Evolutionary conservation across 805 yeast genomes (phyloP), one percentile per base, ranked within the genome.

Genomic region (Kodamaea lidongshanica): DNA sequence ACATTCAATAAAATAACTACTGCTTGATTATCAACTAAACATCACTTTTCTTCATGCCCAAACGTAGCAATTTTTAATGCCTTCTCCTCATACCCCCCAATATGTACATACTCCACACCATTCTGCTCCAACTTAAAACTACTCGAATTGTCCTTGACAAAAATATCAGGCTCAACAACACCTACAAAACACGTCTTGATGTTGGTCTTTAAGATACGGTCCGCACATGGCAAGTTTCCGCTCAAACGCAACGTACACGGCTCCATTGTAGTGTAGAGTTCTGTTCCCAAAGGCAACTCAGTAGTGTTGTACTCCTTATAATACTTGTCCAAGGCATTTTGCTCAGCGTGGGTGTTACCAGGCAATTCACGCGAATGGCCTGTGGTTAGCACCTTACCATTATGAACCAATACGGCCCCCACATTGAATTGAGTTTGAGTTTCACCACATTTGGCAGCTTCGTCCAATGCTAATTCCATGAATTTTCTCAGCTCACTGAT

Each of bases 341-440:
- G 96, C 48, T 92, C 98, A 3, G 98, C 98, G 53, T 89, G 98
- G 0, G 98, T 89, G 54, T 89, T 92, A 0, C 97, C 98, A 12
- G 80, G 83, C 2, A 88, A 60, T 54, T 92, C 98, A 32, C 97
- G 67, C 0, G 97, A 85, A 48, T 74, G 86, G 0, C 98, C 98
- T 0, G 84, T 76, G 6, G 81, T 67, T n/a, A 92, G 50, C 0
- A 89, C 62, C 30, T 70, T 47, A 21, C 82, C 80, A 29, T 56
- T 45, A 33, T 69, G 57, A 0, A 76, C 89, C 4, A 92, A 60
- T 0, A 86, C 77, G 0, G 95, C 94, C 5, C 98, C 98, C n/a
- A 92, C 97, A 40, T 88, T 77, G 51, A 82, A 89, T 13, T 95
- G 96, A 0, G 95, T 82, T 19, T 72, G 73, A 0, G 94, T 81